Base-by-base conservation (phyloP, 2,329 filamentous ascomycete genomes). In the Pseudogymnoascus sp. region DNA sequence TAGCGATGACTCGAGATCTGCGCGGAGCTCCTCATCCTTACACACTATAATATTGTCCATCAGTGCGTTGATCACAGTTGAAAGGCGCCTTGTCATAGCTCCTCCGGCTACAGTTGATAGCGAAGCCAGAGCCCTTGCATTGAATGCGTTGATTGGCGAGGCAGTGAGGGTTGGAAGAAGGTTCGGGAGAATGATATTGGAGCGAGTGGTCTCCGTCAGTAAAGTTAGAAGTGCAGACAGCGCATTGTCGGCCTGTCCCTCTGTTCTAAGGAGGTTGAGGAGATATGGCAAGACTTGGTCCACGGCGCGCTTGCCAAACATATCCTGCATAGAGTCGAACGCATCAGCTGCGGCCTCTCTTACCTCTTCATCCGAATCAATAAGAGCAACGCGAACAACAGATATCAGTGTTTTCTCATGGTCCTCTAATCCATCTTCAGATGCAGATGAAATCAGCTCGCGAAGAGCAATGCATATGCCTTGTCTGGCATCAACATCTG, bases 401-500 rank as follows among this genome's bases (percentile, higher is more conserved):
- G 92, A 92, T 68, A 98, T 96, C 65, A 99, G 85, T 2, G 89
- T 93, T 81, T 95, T 95, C 74, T 99, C 93, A 72, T 97, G 93
- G 67, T 96, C 92, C 73, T 96, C 92, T 46, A 99, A 81, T 38
- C 92, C 88, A 65, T 99, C 95, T 31, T 89, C 85, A 4, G 92
- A 90, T 19, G 95, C 92, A 60, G 95, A 93, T 14, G 88, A 84
- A 68, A 99, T 96, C 62, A 99, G 86, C 75, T 99, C 96, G 70
- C 91, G 90, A 66, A 99, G 82, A 38, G 96, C 95, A 73, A 99
- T 91, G 75, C 95, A 98, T 68, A 99, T 99, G 76, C 95, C 95
- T 77, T 99, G 93, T 77, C 91, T 95, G 66, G 93, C 89, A 78
- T 98, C 93, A 40, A 90, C 88, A 75, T 98, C 95, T 37, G 88